Conservation (phyloP, 2,329 filamentous ascomycete genomes). For the Aspergillus quadrilineatus region DNA sequence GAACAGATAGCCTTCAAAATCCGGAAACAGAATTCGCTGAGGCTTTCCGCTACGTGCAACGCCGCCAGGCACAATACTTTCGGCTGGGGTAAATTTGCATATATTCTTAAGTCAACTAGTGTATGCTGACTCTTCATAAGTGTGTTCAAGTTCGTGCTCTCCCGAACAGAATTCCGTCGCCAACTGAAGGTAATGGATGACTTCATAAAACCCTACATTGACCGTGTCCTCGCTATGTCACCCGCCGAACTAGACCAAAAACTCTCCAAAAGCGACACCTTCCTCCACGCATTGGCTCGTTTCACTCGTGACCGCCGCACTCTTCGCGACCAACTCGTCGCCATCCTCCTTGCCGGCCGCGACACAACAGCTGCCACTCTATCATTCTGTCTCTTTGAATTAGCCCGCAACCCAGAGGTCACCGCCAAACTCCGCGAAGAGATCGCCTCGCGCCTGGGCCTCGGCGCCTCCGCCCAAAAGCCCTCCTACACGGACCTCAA, state of each 20-base stretch:
- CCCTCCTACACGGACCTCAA: conserved; percentile 77
- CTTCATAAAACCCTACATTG: conserved; percentile 77
- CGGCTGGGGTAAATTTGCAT: conserved; percentile 55
- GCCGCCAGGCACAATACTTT: conserved; percentile 66
- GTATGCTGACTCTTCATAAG: conserved; percentile 33
- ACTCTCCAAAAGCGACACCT: conserved; percentile 71
- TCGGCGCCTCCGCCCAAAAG: conserved; percentile 49
- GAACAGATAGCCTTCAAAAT: conserved; percentile 62
- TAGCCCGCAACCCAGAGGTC: conserved; percentile 67
- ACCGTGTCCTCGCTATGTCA: conserved; percentile 67
- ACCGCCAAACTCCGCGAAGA: conserved; percentile 70
- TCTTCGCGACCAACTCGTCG: conserved; percentile 80
- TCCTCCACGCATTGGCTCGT: conserved; percentile 78
- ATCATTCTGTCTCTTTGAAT: conserved; percentile 79
- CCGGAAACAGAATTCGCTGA: conserved; percentile 72
- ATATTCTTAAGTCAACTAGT: background rate
- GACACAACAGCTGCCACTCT: conserved; percentile 85
- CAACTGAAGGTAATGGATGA: conserved; percentile 68
- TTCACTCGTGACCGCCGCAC: conserved; percentile 67
- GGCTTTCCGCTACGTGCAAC: conserved; percentile 77
- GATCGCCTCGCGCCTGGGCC: conserved; percentile 67
- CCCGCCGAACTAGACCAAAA: conserved; percentile 71
- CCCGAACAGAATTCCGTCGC: conserved; percentile 62
- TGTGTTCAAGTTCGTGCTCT: conserved; percentile 62
- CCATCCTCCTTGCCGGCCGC: conserved; percentile 74